Evolutionary conservation across 345 rosid species (phyloP).

Genomic region (Citrus inodora): DNA sequence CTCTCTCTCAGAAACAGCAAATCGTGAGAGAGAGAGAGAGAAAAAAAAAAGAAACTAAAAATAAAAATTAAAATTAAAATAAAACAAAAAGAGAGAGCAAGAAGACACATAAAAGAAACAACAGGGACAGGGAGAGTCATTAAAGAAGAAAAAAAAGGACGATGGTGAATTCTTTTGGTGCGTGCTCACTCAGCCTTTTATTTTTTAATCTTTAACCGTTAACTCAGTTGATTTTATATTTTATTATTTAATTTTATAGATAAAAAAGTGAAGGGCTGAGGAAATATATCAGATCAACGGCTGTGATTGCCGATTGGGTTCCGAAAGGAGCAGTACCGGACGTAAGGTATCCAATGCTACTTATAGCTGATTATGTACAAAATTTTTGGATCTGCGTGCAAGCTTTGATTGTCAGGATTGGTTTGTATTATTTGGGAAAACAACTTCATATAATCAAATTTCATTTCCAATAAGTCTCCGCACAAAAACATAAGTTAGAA

Average conservation of each 20-base stretch:
- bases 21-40: background rate
- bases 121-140: no score
- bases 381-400: background rate
- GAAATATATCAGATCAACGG: background rate
- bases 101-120: no score
- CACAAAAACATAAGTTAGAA: background rate
- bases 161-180: background rate
- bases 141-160: no score
- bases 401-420: background rate
- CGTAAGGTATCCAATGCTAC: constrained; percentile 27
- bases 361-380: background rate
- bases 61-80: background rate
- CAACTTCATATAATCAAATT: background rate
- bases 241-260: background rate
- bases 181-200: background rate
- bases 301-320: background rate
- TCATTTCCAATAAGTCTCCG: background rate
- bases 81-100: background rate
- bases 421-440: background rate
- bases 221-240: background rate
- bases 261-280: background rate
- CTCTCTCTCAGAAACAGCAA: background rate
- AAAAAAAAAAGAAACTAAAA: background rate
- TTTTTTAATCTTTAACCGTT: background rate
- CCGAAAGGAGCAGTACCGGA: background rate